These are phyloP conservation scores for Antarctomyces pellizariae DNA, from an alignment of 495 filamentous ascomycete species.

Conservation along the genomic window DNA sequence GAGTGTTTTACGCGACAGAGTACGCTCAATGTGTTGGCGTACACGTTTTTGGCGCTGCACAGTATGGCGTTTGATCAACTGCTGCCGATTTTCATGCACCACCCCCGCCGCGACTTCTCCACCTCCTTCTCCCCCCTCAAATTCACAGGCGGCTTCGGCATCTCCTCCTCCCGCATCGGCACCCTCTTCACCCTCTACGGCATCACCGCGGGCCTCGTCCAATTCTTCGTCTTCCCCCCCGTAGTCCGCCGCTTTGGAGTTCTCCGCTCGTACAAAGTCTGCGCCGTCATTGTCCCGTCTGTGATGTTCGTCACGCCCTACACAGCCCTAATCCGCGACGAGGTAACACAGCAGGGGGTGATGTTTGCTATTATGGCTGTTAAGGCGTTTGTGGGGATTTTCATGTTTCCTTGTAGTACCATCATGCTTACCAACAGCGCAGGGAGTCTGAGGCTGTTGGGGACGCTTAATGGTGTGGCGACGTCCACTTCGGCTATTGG, in stretches of 20 bases:
- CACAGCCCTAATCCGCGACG: slow-evolving; percentile 32
- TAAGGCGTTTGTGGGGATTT: slow-evolving; percentile 48
- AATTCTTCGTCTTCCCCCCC: slow-evolving; percentile 58
- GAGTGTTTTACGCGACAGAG: slow-evolving; percentile 59
- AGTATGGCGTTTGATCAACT: slow-evolving; percentile 60
- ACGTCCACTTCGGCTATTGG: slow-evolving; percentile 60
- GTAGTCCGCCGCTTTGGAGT: slow-evolving; percentile 46
- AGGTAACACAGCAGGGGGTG: slow-evolving; percentile 12
- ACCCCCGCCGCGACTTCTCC: slow-evolving; percentile 28
- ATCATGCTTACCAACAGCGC: slow-evolving; percentile 82
- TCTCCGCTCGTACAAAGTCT: slow-evolving; percentile 37
- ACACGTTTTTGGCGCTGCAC: slow-evolving; percentile 54
- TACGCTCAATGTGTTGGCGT: slow-evolving; percentile 46
- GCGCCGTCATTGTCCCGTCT: slow-evolving; percentile 33
- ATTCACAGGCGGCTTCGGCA: slow-evolving; percentile 56
- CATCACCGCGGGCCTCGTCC: slow-evolving; percentile 42
- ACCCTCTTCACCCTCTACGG: slow-evolving; percentile 56
- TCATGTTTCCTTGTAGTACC: slow-evolving; percentile 71
- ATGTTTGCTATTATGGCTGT: slow-evolving; percentile 34
- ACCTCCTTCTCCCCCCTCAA: slow-evolving; percentile 44
- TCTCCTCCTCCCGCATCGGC: slow-evolving; percentile 48
- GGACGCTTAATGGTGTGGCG: slow-evolving; percentile 75
- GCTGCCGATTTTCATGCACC: slow-evolving; percentile 62
- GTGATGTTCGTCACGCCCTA: slow-evolving; percentile 55
- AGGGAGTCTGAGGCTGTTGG: slow-evolving; percentile 44